Percentiles rank a stretch among this genome's conserved stretches.
These are phyloP conservation scores for Orbilia oligospora DNA, from an alignment of 2,329 filamentous ascomycete species.

Conservation along the genomic window DNA sequence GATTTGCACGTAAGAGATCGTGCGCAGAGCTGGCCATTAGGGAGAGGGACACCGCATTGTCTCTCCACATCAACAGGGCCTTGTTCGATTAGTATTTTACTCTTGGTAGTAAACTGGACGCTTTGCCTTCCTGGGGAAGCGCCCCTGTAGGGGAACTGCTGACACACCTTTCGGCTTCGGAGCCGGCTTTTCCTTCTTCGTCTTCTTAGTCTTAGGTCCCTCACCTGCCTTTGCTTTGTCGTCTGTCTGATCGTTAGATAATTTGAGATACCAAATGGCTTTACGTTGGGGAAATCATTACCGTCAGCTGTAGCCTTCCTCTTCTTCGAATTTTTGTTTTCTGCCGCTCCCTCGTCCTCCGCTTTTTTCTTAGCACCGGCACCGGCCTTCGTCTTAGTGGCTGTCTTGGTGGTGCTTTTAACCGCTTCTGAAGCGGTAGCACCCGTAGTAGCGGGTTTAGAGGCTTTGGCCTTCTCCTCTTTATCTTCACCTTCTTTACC, in stretches of 20 bases:
- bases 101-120: background rate
- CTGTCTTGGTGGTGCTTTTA: slow-evolving; percentile 35
- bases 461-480: slow-evolving; percentile 61
- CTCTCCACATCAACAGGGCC: slow-evolving; percentile 93
- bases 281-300: slow-evolving; percentile 1
- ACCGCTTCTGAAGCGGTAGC: slow-evolving; percentile 43
- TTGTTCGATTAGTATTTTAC: slow-evolving; percentile 38
- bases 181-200: slow-evolving; percentile 82
- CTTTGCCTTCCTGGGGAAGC: background rate
- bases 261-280: slow-evolving; percentile 33
- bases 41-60: slow-evolving; percentile 88
- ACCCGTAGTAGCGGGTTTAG: slow-evolving; percentile 66
- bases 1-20: slow-evolving; percentile 93
- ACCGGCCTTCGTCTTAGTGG: slow-evolving; percentile 41
- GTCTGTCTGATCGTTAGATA: slow-evolving; percentile 59
- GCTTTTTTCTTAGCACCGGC: slow-evolving; percentile 73
- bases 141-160: background rate
- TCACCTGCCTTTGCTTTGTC: slow-evolving; percentile 71
- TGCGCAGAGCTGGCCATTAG: slow-evolving; percentile 89
- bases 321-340: slow-evolving; percentile 79
- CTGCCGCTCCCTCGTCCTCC: slow-evolving; percentile 73
- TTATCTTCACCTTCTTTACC: slow-evolving; percentile 67
- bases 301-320: slow-evolving; percentile 77
- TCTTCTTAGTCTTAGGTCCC: slow-evolving; percentile 89
- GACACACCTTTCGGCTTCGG: slow-evolving; percentile 82